Evolutionary conservation across 1,284 basidiomycete genomes (phyloP).

Genomic region (Cutaneotrichosporon cyanovorans): DNA sequence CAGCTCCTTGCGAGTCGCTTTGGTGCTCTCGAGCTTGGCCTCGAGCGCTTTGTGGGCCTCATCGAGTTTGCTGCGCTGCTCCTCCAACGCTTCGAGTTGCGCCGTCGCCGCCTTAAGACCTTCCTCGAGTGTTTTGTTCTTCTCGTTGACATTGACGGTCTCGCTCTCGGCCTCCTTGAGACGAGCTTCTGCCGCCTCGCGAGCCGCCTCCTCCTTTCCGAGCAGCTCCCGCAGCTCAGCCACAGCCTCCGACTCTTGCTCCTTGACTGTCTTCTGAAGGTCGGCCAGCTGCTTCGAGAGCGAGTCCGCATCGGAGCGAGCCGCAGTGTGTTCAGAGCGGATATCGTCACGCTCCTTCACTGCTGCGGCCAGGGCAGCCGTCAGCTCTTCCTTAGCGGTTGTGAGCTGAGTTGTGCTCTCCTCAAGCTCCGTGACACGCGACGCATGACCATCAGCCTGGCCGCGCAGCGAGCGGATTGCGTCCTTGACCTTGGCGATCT

Average conservation of each 20-base stretch:
- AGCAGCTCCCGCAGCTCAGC: constrained; percentile 22
- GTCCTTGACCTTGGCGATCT: constrained; percentile 9
- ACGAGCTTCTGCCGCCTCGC: no score
- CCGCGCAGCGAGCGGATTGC: background rate
- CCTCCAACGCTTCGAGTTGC: background rate
- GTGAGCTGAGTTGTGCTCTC: background rate
- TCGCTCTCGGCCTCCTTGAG: background rate
- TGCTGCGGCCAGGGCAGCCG: constrained; percentile 4
- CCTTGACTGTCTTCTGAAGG: background rate
- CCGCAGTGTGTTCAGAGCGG: background rate
- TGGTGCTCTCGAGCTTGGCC: background rate
- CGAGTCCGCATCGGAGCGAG: constrained; percentile 6
- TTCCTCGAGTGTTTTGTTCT: constrained; percentile 5
- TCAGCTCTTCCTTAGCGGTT: constrained; percentile 5
- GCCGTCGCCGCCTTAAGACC: background rate
- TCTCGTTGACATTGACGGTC: background rate
- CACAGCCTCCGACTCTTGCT: constrained; percentile 22
- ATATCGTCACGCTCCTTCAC: constrained; percentile 7
- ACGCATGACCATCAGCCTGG: constrained; percentile 5
- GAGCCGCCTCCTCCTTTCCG: constrained; percentile 2
- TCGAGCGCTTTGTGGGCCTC: background rate
- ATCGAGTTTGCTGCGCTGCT: background rate
- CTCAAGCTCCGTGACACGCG: constrained; percentile 8
- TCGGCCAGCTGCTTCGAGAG: constrained; percentile 2
- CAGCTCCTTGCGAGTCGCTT: constrained; percentile 1